Evolutionary conservation across 805 yeast species (phyloP), one percentile per base, ranked within the genome.

Genomic region (Blastobotrys attinorum): DNA sequence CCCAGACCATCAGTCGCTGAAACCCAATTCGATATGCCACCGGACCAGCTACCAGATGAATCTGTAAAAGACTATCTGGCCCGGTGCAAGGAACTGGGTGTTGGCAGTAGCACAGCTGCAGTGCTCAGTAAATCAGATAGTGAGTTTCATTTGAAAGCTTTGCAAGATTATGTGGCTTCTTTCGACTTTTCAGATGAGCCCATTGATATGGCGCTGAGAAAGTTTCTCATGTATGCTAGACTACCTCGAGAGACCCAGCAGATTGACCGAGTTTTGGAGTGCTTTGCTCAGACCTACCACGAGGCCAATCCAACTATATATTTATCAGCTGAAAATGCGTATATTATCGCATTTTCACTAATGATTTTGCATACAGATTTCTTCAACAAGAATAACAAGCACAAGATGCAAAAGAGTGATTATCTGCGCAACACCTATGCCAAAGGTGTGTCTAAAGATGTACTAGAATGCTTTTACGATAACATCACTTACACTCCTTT

Each of bases 231-330:
- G 65, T 62, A 70, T 39, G 70, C 77, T 45, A 76, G 76, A 43
- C 62, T 83, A 21, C 92, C 92, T 0, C 72, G 69, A 48, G 92
- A 83, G 54, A 66, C 86, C 0, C 90, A 83, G 56, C 89, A 83
- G 55, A 83, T 83, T 40, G 90, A 83, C 53, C 65, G 88, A 38
- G 70, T 81, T 3, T 62, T 83, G 33, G 75, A 73, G 42, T 71
- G 71, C 25, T 79, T 83, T 59, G 72, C 83, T 7, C 56, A 55
- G 22, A 67, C 72, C 20, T 83, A 77, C 58, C 69, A 68, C 47
- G 56, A 61, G 22, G 70, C 64, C 43, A 72, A 75, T 47, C 65
- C 66, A 0, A 56, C 55, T 6, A 41, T 67, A 8, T 72, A 66
- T 27, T 40, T 55, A n/a, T 56, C 59, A 15, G 51, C 53, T 1